phyloP scores from a whole-genome alignment of 345 rosid genomes.

The Eucalyptus polybractea region DNA sequence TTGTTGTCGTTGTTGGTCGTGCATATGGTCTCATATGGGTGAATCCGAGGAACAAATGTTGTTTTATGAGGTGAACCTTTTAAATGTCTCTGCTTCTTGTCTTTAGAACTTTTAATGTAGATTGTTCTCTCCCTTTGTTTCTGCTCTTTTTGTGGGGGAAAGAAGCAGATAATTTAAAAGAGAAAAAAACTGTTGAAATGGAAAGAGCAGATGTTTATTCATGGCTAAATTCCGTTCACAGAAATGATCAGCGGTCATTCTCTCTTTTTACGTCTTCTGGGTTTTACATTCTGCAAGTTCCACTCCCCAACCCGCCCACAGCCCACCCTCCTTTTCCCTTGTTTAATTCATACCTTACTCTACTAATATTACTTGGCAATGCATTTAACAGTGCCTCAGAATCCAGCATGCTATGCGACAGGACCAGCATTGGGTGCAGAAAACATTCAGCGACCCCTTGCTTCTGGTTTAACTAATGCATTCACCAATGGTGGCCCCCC shows the following conservation, averaged over 20 bases:
- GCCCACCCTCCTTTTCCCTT: background rate
- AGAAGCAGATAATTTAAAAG: background rate
- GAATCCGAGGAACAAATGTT: background rate
- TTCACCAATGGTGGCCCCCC: conserved; percentile 65
- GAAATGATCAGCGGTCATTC: background rate
- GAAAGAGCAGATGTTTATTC: background rate
- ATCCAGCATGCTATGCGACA: conserved; percentile 41
- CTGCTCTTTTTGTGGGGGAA: background rate
- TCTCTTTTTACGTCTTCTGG: background rate
- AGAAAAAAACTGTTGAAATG: background rate
- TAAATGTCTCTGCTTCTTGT: background rate
- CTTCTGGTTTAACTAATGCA: conserved; percentile 14
- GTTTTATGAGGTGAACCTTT: background rate
- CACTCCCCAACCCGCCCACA: background rate
- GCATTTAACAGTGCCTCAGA: conserved; percentile 48
- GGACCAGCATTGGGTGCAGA: conserved; percentile 46
- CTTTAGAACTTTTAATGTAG: background rate
- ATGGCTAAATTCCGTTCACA: background rate
- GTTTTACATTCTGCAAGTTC: background rate
- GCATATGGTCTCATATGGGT: background rate
- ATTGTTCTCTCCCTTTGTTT: background rate
- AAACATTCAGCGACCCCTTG: conserved; percentile 33
- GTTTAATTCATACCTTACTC: background rate
- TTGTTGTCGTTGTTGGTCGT: background rate
- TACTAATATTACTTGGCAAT: background rate